Base-by-base conservation (phyloP, 2,329 filamentous ascomycete species). In the Epichloe brachyelytri region DNA sequence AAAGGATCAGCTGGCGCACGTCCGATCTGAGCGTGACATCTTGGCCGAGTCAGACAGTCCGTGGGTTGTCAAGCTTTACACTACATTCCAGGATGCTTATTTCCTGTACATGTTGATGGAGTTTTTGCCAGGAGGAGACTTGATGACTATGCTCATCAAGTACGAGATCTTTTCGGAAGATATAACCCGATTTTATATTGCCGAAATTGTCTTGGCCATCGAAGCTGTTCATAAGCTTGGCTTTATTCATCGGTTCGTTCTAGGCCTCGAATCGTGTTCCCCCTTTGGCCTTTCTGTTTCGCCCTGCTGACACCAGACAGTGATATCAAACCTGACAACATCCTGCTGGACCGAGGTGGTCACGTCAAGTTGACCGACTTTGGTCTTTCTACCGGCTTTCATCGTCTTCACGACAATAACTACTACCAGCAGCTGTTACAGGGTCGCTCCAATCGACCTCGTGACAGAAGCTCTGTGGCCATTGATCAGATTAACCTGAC, bases 121-220 rank as follows among this genome's bases (percentile, higher is more conserved):
- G 71, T 98, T 97, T 71, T 78, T 98, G 68, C 93, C 93, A 7
- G 93, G 93, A 68, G 93, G 93, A 68, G 93, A 98, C 72, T 70
- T 98, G 67, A 98, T 98, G 93, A 98, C 93, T 3, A 98, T 98
- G 93, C 77, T 98, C 59, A 98, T 98, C 74, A 98, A 97, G 77
- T 98, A 98, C 64, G 93, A 98, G 68, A 96, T 98, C 67, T 98
- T 98, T 68, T 95, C 89, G 0, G 91, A 97, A 68, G 93, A 98
- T 59, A 97, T 98, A 59, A 98, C 93, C 33, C 83, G 93, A 17
- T 98, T 98, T 71, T 98, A 98, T 71, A 98, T 98, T 80, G 93
- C 93, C 22, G 91, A 98, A 68, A 91, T 97, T 61, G 88, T 95
- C 22, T 78, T 97, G 64, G 93, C 93, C n/a, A 97, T 98, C 59